A percentile compares a stretch with the other conserved stretches of the same genome.
Evolutionary conservation across 2,329 filamentous ascomycete genomes (phyloP).

Genomic region (Arthroderma sp.): DNA sequence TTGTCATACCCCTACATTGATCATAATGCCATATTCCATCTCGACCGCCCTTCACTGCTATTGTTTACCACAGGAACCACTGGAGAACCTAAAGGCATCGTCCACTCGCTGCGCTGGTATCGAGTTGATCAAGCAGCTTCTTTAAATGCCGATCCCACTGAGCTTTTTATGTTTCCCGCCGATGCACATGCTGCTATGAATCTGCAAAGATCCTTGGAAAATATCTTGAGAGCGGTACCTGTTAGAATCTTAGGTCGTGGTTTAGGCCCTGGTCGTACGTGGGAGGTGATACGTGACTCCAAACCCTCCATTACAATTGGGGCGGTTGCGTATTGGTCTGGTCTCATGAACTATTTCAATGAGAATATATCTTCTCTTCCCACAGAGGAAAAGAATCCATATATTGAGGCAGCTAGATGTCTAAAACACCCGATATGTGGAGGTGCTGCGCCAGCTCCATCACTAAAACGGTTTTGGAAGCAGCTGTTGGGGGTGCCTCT

Average conservation of each 20-base stretch:
- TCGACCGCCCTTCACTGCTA: conserved; percentile 23
- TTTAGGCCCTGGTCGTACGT: not conserved
- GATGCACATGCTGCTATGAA: too few relatives aligned
- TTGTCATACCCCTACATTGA: not conserved
- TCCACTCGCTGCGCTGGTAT: not conserved
- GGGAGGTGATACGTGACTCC: not conserved
- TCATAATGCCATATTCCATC: not conserved
- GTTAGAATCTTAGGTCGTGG: not conserved
- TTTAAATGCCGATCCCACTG: not conserved
- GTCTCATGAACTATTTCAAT: conserved; percentile 7
- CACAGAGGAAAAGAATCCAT: not conserved
- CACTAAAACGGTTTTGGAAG: conserved; percentile 2
- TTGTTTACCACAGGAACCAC: conserved; percentile 35
- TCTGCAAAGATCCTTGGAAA: not conserved
- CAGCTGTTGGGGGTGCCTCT: not conserved
- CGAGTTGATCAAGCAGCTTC: not conserved
- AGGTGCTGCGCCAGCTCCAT: not conserved
- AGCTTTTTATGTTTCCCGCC: not conserved
- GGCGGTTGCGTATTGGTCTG: not conserved
- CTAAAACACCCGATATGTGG: conserved; percentile 1
- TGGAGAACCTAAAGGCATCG: conserved; percentile 31
- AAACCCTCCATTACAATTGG: not conserved
- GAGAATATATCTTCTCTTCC: conserved; percentile 5
- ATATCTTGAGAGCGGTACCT: not conserved
- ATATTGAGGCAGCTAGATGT: conserved; percentile 1